These are phyloP conservation scores for Multifurca ochricompacta DNA, from an alignment of 768 basidiomycete genomes.

Conservation along the genomic window DNA sequence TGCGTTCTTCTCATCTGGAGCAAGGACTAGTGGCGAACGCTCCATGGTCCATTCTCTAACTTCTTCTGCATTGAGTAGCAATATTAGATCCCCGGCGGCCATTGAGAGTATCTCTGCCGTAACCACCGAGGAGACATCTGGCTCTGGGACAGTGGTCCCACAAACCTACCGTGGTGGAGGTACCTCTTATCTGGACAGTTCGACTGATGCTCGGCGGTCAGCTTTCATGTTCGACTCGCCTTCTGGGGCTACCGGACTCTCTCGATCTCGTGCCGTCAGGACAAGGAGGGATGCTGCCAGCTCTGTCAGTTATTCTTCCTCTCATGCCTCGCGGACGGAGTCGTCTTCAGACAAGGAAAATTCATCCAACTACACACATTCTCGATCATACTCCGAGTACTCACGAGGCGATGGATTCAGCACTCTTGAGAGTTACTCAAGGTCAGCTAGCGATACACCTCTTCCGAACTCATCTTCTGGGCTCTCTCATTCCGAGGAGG, in stretches of 20 bases:
- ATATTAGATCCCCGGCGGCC: constrained; percentile 22
- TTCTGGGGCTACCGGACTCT: constrained; percentile 32
- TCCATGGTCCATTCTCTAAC: constrained; percentile 34
- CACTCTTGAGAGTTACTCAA: constrained; percentile 18
- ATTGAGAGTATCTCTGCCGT: constrained; percentile 29
- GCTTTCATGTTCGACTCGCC: constrained; percentile 44
- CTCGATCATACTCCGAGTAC: constrained; percentile 25
- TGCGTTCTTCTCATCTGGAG: constrained; percentile 39
- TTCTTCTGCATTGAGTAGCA: constrained; percentile 26
- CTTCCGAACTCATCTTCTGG: constrained; percentile 30
- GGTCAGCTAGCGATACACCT: constrained; percentile 20
- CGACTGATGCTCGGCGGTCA: constrained; percentile 22
- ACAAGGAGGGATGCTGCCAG: constrained; percentile 36
- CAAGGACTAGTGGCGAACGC: constrained; percentile 26
- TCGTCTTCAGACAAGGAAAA: constrained; percentile 55
- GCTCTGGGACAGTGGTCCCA: constrained; percentile 19
- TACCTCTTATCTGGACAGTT: neutral
- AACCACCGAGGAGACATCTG: constrained; percentile 33
- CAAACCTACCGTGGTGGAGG: constrained; percentile 1
- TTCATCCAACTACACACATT: constrained; percentile 26
- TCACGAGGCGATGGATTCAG: constrained; percentile 20
- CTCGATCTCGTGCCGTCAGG: constrained; percentile 51
- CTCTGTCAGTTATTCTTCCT: constrained; percentile 38
- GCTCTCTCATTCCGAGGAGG: constrained; percentile 24
- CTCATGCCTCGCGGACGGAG: constrained; percentile 33